Evolutionary conservation across 495 filamentous ascomycete genomes (phyloP), one percentile per base, ranked within the genome.

Genomic region (Pyrenopolyporus hunteri): DNA sequence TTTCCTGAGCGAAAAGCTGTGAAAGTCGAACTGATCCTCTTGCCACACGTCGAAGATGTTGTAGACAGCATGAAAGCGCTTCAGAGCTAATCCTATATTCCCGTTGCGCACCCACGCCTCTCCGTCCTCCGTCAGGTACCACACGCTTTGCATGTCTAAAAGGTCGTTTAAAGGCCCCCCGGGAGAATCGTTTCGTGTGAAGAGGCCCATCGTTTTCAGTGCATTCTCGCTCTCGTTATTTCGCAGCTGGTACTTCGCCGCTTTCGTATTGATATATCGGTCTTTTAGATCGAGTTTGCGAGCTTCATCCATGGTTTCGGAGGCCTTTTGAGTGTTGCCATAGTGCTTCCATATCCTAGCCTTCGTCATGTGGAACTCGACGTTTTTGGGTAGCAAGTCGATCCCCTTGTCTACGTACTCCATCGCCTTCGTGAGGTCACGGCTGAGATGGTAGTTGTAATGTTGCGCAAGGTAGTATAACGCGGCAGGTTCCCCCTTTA

Each of bases 11-110:
- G 93, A 97, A 76, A 98, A 99, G 73, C 85, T 90, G 77, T 99
- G 94, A 80, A 99, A 99, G 70, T 99, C 94, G 66, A 97, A 97
- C 67, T 99, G 94, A 64, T 99, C 94, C 64, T 99, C 94, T 63
- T 95, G 87, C 94, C 94, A 99, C 33, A 89, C 85, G 23, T 97
- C 93, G 65, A 99, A 98, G 54, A 98, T 92, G 75, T 93, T 91
- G 72, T 86, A 88, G 48, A 96, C 83, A 1, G 88, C 81, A 55
- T 89, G 87, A 69, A 94, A 93, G 28, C 94, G 86, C 78, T 99
- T 99, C 35, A 99, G 79, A 2, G 95, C 93, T 57, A 97, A 82
- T 1, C 87, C 90, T 37, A 91, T 76, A 65, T 92, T 91, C 62
- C 85, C 85, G 71, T 93, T 90, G 19, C 94, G 89, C 48, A 89